phyloP scores from a whole-genome alignment of 495 filamentous ascomycete species.

The Apiosordaria backusii region DNA sequence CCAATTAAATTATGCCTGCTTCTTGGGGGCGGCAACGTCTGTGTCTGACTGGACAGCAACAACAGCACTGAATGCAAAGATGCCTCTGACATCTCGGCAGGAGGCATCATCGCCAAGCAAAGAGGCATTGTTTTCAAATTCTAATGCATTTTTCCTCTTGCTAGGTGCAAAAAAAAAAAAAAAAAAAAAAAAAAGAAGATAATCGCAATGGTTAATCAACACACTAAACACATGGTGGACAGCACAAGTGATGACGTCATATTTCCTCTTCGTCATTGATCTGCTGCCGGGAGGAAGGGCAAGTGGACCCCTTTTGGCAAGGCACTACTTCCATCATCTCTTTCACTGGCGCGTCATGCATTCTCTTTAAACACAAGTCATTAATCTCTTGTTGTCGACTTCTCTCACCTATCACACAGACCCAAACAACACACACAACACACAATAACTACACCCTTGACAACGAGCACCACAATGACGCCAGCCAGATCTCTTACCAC shows the following conservation, averaged over 20 bases:
- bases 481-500: neutral
- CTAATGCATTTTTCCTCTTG: too few species aligned
- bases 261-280: neutral
- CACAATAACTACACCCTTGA: neutral
- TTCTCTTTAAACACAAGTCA: neutral
- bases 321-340: neutral
- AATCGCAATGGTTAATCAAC: neutral
- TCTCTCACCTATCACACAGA: neutral
- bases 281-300: neutral
- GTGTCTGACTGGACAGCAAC: neutral
- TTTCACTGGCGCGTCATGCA: neutral
- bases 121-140: neutral
- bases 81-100: neutral
- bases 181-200: too few species aligned
- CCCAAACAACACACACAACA: neutral
- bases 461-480: neutral
- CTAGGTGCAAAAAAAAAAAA: too few species aligned
- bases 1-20: neutral
- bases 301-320: neutral
- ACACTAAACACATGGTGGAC: neutral
- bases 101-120: neutral
- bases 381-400: neutral
- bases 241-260: neutral
- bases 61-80: neutral
- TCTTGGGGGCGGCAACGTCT: neutral